A percentile compares a stretch with the other conserved stretches of the same genome.
phyloP scores from a whole-genome alignment of 2,329 filamentous ascomycete genomes.

The Fusarium sp. region DNA sequence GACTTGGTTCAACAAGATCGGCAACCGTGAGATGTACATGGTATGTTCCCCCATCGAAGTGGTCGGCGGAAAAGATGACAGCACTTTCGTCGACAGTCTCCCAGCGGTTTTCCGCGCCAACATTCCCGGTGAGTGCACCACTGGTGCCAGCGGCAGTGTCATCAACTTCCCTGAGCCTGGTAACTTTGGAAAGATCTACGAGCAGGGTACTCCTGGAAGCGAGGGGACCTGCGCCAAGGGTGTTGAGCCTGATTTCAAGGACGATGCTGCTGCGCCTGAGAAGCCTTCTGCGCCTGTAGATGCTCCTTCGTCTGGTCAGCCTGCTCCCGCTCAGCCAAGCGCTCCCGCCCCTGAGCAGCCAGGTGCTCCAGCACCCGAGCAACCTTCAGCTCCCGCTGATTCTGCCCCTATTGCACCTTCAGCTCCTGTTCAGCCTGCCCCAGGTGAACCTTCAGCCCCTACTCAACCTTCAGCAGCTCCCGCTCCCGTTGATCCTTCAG shows the following conservation, averaged over 20 bases:
- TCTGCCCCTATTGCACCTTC: background rate
- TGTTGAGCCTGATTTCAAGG: slow-evolving; percentile 41
- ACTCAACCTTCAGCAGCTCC: background rate
- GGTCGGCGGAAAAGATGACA: slow-evolving; percentile 53
- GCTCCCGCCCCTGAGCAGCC: background rate
- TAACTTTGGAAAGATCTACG: slow-evolving; percentile 40
- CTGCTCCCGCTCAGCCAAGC: background rate
- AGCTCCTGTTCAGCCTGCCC: background rate
- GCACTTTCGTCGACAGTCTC: slow-evolving; percentile 33
- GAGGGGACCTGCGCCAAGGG: slow-evolving; percentile 37
- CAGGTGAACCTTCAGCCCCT: background rate
- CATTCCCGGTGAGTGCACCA: slow-evolving; percentile 46
- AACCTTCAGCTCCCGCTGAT: background rate
- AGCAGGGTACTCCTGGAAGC: slow-evolving; percentile 23
- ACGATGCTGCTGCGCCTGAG: slow-evolving; percentile 14
- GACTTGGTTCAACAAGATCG: slow-evolving; percentile 83
- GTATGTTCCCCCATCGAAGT: slow-evolving; percentile 81
- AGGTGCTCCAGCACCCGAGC: background rate
- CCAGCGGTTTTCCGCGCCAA: slow-evolving; percentile 46
- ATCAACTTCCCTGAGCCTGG: slow-evolving; percentile 47
- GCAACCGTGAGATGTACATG: slow-evolving; percentile 90
- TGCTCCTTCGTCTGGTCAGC: background rate
- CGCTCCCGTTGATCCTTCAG: background rate
- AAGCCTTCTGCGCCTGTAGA: slow-evolving; percentile 7
- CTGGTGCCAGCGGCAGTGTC: slow-evolving; percentile 34